Evolutionary conservation across 441 rosid genomes (phyloP).

Genomic region (Breynia disticha): DNA sequence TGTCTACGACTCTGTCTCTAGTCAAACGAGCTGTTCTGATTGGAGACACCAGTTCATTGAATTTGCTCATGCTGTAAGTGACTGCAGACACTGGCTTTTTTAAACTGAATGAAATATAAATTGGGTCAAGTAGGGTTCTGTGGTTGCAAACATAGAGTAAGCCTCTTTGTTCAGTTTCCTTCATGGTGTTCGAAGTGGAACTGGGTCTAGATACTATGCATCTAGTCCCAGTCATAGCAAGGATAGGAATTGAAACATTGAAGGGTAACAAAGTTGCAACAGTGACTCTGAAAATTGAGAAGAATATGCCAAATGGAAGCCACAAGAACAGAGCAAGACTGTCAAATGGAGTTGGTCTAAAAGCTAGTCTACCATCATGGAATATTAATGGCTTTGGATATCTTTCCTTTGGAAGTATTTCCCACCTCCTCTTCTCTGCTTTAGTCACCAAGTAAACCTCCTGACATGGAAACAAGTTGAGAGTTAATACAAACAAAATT

Average conservation of each 20-base stretch:
- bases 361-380: conserved; percentile 81
- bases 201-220: conserved; percentile 4
- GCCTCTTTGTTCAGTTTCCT: conserved; percentile 21
- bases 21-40: conserved; percentile 55
- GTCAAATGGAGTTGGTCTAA: conserved; percentile 65
- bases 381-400: conserved; percentile 70
- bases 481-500: background rate
- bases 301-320: conserved; percentile 54
- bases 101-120: conserved; percentile 37
- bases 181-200: background rate
- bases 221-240: conserved; percentile 15
- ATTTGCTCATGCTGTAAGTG: conserved; percentile 64
- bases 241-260: conserved; percentile 19
- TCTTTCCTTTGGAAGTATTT: conserved; percentile 43
- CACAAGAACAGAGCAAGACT: conserved; percentile 59
- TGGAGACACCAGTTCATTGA: conserved; percentile 63
- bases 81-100: conserved; percentile 62
- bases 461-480: conserved; percentile 10
- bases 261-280: conserved; percentile 48
- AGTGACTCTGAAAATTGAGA: conserved; percentile 40
- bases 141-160: conserved; percentile 67
- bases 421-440: conserved; percentile 29
- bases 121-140: conserved; percentile 68
- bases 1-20: conserved; percentile 46
- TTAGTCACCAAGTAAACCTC: conserved; percentile 22